A percentile compares a stretch with the other conserved stretches of the same genome.
Conservation (phyloP, 805 yeast genomes). For the Candida quercuum region DNA sequence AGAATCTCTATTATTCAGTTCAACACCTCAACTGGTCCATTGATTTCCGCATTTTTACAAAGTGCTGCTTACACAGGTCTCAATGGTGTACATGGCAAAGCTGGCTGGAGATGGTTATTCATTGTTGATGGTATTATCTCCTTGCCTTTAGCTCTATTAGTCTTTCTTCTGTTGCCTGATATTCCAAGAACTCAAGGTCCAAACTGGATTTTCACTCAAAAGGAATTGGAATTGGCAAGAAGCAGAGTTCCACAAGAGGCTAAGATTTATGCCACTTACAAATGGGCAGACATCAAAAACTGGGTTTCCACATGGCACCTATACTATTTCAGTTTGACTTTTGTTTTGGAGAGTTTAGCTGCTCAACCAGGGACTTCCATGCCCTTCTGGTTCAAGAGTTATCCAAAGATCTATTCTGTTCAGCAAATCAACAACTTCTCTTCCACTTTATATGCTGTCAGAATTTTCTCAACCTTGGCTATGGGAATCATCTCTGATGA, state of each 20-base stretch:
- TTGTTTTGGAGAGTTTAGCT: slow-evolving; percentile 2
- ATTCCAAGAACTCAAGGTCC: slow-evolving; percentile 24
- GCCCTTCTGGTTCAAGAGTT: slow-evolving; percentile 7
- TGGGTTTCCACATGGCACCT: slow-evolving; percentile 6
- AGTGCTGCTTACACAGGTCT: slow-evolving; percentile 18
- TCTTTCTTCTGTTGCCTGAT: slow-evolving; percentile 1
- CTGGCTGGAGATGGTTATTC: slow-evolving; percentile 64
- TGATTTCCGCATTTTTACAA: slow-evolving; percentile 31
- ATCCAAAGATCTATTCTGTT: slow-evolving; percentile 1
- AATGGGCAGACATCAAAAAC: slow-evolving; percentile 1
- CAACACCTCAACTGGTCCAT: slow-evolving; percentile 48
- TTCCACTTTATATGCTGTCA: slow-evolving; percentile 3
- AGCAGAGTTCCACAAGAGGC: slow-evolving; percentile 6
- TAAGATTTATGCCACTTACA: slow-evolving; percentile 1
- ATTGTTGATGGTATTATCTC: slow-evolving; percentile 42
- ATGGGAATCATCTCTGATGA: slow-evolving; percentile 10
- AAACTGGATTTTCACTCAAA: slow-evolving; percentile 20
- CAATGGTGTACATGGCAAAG: slow-evolving; percentile 37
- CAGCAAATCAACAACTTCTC: slow-evolving; percentile 7
- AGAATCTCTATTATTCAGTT: slow-evolving; percentile 48
- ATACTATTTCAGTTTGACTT: slow-evolving; percentile 2
- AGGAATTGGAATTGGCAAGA: slow-evolving; percentile 2
- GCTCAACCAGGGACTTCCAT: slow-evolving; percentile 1
- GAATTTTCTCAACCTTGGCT: slow-evolving; percentile 2
- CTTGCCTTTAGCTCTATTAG: slow-evolving; percentile 2